Base-by-base conservation (phyloP, 2,329 filamentous ascomycete genomes). In the Didymella pomorum region DNA sequence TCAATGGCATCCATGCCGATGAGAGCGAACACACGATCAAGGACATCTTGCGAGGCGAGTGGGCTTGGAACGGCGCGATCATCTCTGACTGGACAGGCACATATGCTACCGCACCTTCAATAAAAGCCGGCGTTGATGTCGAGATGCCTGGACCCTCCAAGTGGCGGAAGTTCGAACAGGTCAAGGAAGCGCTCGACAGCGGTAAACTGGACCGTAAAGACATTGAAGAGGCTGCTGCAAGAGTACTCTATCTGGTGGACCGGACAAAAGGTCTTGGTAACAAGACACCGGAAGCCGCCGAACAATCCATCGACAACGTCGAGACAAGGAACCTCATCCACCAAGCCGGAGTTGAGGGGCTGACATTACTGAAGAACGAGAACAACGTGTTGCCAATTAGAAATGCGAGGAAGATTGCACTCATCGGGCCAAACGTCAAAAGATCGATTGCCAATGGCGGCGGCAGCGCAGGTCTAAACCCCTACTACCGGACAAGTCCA, bases 351-450 rank as follows among this genome's bases (percentile, higher is more conserved):
- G 81, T 82, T 2, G 85, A 89, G 71, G 87, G 87, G 0, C 71
- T 90, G 31, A 87, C 86, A 0, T 76, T 90, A 5, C 76, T 90
- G 55, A 90, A 89, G 71, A 89, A 89, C 54, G 82, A 88, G 52
- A 79, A 81, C 0, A 75, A 71, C 2, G 75, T 88, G n/a, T 78
- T 90, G 8, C 87, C 87, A 0, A 83, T 89, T 58, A 80, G 80
- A 7, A 79, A 79, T 25, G 83, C 82, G 16, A 82, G 81, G 56
- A 88, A 83, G 69, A 82, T 90, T 56, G 87, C 87, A 3, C 81
- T 89, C 58, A 89, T 90, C 50, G 87, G 87, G 0, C 87, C 87
- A 1, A 89, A 90, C 61, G 87, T 86, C 20, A 88, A 89, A 70
- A 79, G 86, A 53, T 84, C 87, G 0, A 88, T 90, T 62, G 87